Base-by-base conservation (phyloP, 495 filamentous ascomycete genomes). In the Penicillium crystallinum region DNA sequence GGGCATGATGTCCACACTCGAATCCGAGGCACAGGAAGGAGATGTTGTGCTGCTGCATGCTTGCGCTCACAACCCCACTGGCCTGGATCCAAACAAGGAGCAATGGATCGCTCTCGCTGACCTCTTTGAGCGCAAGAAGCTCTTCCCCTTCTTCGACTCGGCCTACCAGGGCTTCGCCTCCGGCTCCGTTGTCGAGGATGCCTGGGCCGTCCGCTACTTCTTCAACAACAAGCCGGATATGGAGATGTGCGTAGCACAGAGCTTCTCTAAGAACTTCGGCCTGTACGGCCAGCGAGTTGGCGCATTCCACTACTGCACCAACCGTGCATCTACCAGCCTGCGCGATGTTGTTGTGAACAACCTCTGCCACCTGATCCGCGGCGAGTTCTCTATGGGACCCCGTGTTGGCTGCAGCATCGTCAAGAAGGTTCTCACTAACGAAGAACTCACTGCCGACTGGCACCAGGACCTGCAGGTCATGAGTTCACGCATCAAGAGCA, bases 141-240 rank as follows among this genome's bases (percentile, higher is more conserved):
- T 79, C 49, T 77, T 80, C 66, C 77, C 77, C 21, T 76, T 81
- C 65, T 81, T 81, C 48, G 78, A 81, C 64, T 76, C 70, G 12
- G 78, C 78, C 2, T 81, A 81, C 58, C 77, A 78, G 56, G 78
- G 78, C n/a, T 79, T 81, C 56, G 76, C 75, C 8, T 77, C 77
- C n/a, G 78, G 78, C 0, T 71, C 70, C 18, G 65, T 73, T 12
- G 72, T 72, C 54, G 70, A 79, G 41, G 78, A 81, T 55, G 76
- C 77, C 44, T 80, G 77, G 77, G 71, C 77, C 1, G 70, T 81
- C 5, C 71, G 76, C 38, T 74, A 79, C 58, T 79, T 79, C 64
- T 79, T 70, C 57, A 77, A 69, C 54, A 54, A 69, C 58, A 72
- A 77, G 64, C 71, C 74, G 5, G 56, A 67, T 33, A 72, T 77